These are phyloP conservation scores for Keithomyces neogunnii DNA, from an alignment of 2,329 filamentous ascomycete species.

Conservation along the genomic window DNA sequence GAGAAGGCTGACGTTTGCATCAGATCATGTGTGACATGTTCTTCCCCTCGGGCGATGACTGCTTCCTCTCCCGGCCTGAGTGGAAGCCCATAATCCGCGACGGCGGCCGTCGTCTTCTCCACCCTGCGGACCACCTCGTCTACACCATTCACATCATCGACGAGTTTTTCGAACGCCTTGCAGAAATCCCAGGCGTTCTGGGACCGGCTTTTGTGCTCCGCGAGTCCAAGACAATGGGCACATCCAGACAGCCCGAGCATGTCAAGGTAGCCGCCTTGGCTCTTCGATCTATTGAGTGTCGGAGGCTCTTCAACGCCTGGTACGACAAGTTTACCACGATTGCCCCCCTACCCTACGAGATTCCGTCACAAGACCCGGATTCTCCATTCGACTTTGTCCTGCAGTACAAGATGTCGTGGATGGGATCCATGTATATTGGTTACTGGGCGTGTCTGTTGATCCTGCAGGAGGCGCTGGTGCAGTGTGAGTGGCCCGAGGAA, in stretches of 20 bases:
- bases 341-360: constrained; percentile 18
- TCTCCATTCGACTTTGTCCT: constrained; percentile 26
- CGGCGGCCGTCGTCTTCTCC: constrained; percentile 16
- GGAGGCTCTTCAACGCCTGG: constrained; percentile 24
- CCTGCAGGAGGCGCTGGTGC: constrained; percentile 27
- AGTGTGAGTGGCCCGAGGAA: constrained; percentile 20
- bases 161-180: constrained; percentile 24
- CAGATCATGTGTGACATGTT: constrained; percentile 32
- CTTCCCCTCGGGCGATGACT: constrained; percentile 22
- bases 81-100: constrained; percentile 27
- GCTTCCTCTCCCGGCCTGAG: constrained; percentile 26
- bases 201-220: constrained; percentile 23
- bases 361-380: constrained; percentile 18
- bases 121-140: constrained; percentile 14
- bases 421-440: constrained; percentile 25
- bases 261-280: constrained; percentile 20
- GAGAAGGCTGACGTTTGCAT: neutral
- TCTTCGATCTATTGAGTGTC: constrained; percentile 18
- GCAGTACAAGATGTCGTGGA: constrained; percentile 21
- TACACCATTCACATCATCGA: constrained; percentile 20
- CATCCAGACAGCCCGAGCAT: constrained; percentile 15
- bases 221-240: constrained; percentile 14
- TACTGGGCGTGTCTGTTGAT: constrained; percentile 32
- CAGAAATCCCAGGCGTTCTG: constrained; percentile 25
- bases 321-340: constrained; percentile 18